Evolutionary conservation across 1,139 yeast genomes (phyloP), one percentile per base, ranked within the genome.

Genomic region (Wickerhamomyces sp.): DNA sequence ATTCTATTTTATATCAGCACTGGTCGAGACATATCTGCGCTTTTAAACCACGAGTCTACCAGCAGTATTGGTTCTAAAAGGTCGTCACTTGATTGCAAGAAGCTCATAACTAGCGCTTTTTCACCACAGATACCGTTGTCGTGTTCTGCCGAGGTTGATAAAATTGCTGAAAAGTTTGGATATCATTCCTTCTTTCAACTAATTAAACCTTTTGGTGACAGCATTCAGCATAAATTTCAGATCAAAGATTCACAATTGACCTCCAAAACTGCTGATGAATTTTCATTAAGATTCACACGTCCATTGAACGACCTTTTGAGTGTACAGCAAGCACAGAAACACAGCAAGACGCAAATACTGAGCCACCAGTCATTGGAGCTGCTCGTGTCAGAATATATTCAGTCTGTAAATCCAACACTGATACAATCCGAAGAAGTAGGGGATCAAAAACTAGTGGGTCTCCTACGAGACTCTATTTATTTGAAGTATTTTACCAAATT

Each of bases 91-190:
- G 42, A 45, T 17, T 52, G 57, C 40, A 49, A 50, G 31, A 42
- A 39, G 23, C 41, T 55, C 15, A 45, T 56, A 2, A 35, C 59
- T 10, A 47, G 69, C 42, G 67, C 79, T 11, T 72, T 71, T 41
- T 70, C 79, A 19, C 89, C 89, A 13, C 60, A 70, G 29, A 63
- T 80, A 14, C 67, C 83, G 2, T 66, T 78, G 8, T 68, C 68
- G 18, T 64, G 79, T 5, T 69, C 85, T 0, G 64, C 54, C 26
- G 69, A 66, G 41, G 75, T 78, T 4, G 80, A 78, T 38, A 49
- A 56, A 13, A 48, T 72, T 11, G 62, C 77, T 22, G 67, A 62
- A 30, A 62, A 60, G 5, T 59, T 64, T 57, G 49, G 59, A 34
- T 42, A 46, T 24, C 58, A 62, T 26, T 52, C 69, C 6, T 55